phyloP scores from a whole-genome alignment of 495 filamentous ascomycete genomes.

The Poronia punctata region DNA sequence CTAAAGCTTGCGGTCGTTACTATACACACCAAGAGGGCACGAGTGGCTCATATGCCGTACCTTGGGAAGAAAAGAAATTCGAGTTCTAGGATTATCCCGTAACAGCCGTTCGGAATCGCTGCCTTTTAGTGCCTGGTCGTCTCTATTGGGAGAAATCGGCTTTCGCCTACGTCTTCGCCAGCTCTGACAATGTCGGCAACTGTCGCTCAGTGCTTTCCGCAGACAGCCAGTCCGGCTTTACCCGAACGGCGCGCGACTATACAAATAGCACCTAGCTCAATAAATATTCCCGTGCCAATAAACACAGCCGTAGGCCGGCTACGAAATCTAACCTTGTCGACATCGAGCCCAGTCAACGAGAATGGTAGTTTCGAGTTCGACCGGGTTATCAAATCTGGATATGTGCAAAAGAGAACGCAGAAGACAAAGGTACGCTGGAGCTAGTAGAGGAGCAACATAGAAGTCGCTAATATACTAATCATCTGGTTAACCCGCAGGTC shows the following conservation, averaged over 20 bases:
- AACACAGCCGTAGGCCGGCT: conserved; percentile 33
- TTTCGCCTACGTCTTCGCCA: neutral
- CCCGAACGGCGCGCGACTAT: conserved; percentile 17
- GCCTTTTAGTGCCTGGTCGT: neutral
- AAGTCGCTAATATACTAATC: conserved; percentile 29
- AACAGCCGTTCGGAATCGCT: neutral
- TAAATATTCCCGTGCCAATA: conserved; percentile 16
- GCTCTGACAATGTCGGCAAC: conserved; percentile 17
- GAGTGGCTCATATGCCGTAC: conserved; percentile 3
- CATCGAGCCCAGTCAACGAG: conserved; percentile 66
- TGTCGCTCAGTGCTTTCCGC: conserved; percentile 13
- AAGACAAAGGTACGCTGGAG: conserved; percentile 74
- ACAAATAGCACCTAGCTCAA: conserved; percentile 13
- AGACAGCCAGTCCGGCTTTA: conserved; percentile 9
- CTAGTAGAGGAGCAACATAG: conserved; percentile 2
- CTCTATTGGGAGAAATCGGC: neutral
- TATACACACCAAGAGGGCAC: too few relatives aligned
- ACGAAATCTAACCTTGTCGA: conserved; percentile 47
- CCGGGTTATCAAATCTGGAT: conserved; percentile 80
- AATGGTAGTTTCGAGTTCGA: conserved; percentile 95
- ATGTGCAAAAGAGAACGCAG: conserved; percentile 76
- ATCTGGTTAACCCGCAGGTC: conserved; percentile 44
- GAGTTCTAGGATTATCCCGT: conserved; percentile 1
- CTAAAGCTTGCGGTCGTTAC: too few relatives aligned
- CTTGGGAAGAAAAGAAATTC: neutral